phyloP scores from a whole-genome alignment of 306 rosid genomes.

The Neltuma alba region DNA sequence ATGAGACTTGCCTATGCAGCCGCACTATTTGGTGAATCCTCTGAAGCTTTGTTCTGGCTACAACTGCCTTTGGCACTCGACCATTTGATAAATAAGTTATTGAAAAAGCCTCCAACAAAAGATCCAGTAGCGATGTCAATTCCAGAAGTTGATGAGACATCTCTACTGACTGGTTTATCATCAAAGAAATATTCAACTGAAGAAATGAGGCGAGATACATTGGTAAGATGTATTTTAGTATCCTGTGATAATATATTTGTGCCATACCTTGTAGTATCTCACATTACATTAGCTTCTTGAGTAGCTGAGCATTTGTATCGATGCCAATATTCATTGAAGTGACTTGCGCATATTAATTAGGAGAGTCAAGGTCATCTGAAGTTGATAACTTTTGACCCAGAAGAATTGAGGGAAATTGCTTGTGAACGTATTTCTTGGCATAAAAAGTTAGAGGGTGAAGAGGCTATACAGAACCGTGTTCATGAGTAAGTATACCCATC shows the following conservation, averaged over 20 bases:
- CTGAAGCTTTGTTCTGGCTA: slow-evolving; percentile 96
- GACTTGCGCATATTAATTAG: slow-evolving; percentile 38
- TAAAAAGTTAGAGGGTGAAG: slow-evolving; percentile 88
- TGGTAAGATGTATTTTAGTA: slow-evolving; percentile 50
- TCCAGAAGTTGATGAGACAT: slow-evolving; percentile 66
- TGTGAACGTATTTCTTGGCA: slow-evolving; percentile 95
- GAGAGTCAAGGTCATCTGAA: slow-evolving; percentile 82
- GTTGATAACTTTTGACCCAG: slow-evolving; percentile 86
- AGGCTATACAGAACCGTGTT: slow-evolving; percentile 85
- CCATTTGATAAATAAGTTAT: slow-evolving; percentile 71
- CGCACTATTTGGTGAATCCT: slow-evolving; percentile 83
- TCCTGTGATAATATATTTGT: slow-evolving; percentile 12
- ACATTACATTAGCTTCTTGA: slow-evolving; percentile 29
- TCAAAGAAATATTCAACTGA: slow-evolving; percentile 70
- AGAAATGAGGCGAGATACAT: slow-evolving; percentile 58
- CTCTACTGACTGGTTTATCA: slow-evolving; percentile 69
- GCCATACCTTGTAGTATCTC: slow-evolving; percentile 22
- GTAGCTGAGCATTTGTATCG: neutral
- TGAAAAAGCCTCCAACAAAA: slow-evolving; percentile 61
- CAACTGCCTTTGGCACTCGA: slow-evolving; percentile 82
- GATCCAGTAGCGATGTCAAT: slow-evolving; percentile 40
- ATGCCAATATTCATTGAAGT: slow-evolving; percentile 30
- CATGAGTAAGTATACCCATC: slow-evolving; percentile 77
- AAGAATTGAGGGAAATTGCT: slow-evolving; percentile 88
- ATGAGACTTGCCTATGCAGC: slow-evolving; percentile 92